Evolutionary conservation across 495 filamentous ascomycete genomes (phyloP), one percentile per base, ranked within the genome.

Genomic region (Annulohypoxylon moriforme): DNA sequence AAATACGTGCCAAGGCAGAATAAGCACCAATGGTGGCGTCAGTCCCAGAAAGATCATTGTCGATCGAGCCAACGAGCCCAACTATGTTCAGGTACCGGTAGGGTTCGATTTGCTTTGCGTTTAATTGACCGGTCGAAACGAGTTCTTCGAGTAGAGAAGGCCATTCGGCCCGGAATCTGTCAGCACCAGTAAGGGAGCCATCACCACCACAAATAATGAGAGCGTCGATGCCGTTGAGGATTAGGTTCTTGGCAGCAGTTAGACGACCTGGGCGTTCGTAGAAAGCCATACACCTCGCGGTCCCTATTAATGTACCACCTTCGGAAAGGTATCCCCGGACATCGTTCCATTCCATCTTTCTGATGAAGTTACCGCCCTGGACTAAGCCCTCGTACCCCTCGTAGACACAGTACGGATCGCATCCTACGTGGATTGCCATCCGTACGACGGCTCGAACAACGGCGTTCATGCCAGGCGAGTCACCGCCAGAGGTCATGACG

Each of bases 1-100:
- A 98, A 71, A 99, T 96, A 58, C 95, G 88, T 4, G 90, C 89
- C 34, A 99, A 85, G 22, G 96, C 97, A 33, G 94, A 96, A 82
- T 97, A 98, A 73, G 93, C 96, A 52, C 96, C 96, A 79, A 99
- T 98, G 22, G 96, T 99, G 58, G 96, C 95, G 77, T 99, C 96
- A 22, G 96, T 99, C 59, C 92, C 92, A 40, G 93, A 94, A 82
- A 99, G 92, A 76, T 99, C 96, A 77, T 99, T 99, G 85, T 99
- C 96, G 64, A 99, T 99, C 27, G 93, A 96, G 22, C 96, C 96
- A 18, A 99, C 96, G 58, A 98, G 84, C 20, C 96, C 96, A 27
- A 97, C 94, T 68, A 99, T 97, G 80, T 98, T 98, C 67, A 99
- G 85, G 60, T 94, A 87, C 67, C 86, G 84, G 81, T 91, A 95